Conservation (phyloP, 805 yeast species). For the Schizosaccharomyces octosporus region DNA sequence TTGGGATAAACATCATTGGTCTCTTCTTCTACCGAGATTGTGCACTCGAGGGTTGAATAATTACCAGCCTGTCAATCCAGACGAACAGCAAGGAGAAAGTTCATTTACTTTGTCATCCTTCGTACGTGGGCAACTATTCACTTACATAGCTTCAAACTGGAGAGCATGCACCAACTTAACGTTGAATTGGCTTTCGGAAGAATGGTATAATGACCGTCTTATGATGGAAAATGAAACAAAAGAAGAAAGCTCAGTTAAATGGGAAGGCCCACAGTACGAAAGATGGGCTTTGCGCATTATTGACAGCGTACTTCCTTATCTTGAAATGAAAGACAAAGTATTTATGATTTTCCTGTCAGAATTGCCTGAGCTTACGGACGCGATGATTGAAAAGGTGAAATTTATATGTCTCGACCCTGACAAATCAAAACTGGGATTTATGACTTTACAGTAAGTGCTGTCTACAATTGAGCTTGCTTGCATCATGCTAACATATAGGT, state of each 20-base stretch:
- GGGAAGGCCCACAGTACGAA: conserved; percentile 27
- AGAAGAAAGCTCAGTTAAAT: conserved; percentile 7
- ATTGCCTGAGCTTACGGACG: conserved; percentile 46
- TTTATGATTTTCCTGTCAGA: conserved; percentile 71
- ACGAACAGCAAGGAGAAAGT: conserved; percentile 4
- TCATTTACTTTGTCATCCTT: conserved; percentile 25
- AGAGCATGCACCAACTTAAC: conserved; percentile 47
- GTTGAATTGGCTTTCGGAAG: conserved; percentile 86
- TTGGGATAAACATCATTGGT: conserved; percentile 54
- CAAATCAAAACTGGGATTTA: conserved; percentile 54
- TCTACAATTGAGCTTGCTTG: not conserved
- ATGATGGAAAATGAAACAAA: conserved; percentile 10
- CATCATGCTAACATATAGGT: conserved; percentile 5
- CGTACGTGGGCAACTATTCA: conserved; percentile 45
- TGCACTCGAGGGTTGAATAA: conserved; percentile 51
- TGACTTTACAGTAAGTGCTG: conserved; percentile 35
- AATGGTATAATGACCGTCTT: conserved; percentile 51
- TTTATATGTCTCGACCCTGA: conserved; percentile 70
- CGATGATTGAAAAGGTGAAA: conserved; percentile 37
- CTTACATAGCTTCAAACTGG: conserved; percentile 49
- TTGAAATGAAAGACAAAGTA: conserved; percentile 58
- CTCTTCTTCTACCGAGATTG: conserved; percentile 44
- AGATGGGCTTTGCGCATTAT: conserved; percentile 47
- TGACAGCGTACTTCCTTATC: conserved; percentile 59
- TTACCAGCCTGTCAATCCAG: not conserved